Conservation (phyloP, 1,284 basidiomycete genomes). For the Golubevia sp. region DNA sequence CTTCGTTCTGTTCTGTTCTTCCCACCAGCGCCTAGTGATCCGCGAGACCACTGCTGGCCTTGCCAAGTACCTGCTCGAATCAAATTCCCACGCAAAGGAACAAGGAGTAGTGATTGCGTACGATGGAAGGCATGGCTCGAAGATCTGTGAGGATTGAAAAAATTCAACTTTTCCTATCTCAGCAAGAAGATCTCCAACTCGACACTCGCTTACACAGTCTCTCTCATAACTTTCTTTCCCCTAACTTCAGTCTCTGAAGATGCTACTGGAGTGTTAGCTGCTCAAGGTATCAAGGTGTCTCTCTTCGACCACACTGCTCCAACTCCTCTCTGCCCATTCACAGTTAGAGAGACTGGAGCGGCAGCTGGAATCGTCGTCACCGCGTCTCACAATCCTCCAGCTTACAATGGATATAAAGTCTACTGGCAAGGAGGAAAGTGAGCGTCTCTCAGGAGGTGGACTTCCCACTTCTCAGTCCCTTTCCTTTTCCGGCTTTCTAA, state of each 20-base stretch:
- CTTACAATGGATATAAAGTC: constrained; percentile 39
- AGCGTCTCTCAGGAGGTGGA: background rate
- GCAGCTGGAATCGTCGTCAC: constrained; percentile 48
- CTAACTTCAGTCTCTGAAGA: constrained; percentile 13
- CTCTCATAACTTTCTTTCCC: background rate
- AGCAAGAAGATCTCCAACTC: background rate
- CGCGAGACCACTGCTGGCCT: constrained; percentile 40
- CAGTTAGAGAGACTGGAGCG: constrained; percentile 35
- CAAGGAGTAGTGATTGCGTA: constrained; percentile 51
- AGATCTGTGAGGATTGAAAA: constrained; percentile 19
- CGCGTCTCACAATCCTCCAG: constrained; percentile 47
- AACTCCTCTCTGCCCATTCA: constrained; percentile 42
- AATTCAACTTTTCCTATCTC: background rate
- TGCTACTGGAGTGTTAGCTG: constrained; percentile 37
- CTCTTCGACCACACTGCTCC: constrained; percentile 32
- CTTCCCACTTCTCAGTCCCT: background rate
- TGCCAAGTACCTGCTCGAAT: constrained; percentile 27
- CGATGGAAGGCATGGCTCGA: constrained; percentile 42
- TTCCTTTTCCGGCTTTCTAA: too few relatives aligned
- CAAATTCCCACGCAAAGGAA: constrained; percentile 14
- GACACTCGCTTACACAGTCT: background rate
- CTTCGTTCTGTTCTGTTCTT: background rate
- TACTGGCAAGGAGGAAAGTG: constrained; percentile 35
- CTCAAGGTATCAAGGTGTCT: constrained; percentile 17
- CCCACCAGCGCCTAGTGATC: constrained; percentile 33